Base-by-base conservation (phyloP, 495 filamentous ascomycete species). In the Penicillium canescens region DNA sequence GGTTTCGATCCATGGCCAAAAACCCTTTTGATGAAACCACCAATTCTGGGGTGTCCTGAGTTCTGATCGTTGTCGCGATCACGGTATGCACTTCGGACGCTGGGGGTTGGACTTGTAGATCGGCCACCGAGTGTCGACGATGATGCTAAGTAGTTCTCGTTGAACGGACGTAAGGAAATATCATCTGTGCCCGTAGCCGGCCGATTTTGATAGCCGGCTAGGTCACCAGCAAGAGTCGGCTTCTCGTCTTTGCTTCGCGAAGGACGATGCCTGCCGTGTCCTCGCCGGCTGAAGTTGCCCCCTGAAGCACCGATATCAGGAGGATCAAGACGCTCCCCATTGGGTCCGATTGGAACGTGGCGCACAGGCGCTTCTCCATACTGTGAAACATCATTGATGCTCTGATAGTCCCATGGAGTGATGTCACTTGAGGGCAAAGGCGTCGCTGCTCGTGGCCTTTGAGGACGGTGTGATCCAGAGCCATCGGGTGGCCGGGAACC, bases 361-460 rank as follows among this genome's bases (percentile, higher is more conserved):
- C 88, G 82, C 26, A 95, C 85, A 16, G 90, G 91, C 14, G 91
- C 90, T 67, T 93, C 89, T 21, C 91, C 90, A 65, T 87, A 90
- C 48, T 86, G 84, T 18, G 85, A 80, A 50, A 95, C 87, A 65
- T 96, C 91, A 67, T 92, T 85, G 56, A 80, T 84, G 65, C 94
- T 90, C 72, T 98, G 94, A 70, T 92, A 98, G 40, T 95, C 75
- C 83, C 96, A 98, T 11, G 94, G 94, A 20, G 93, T 92, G 44
- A 98, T 90, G 63, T 98, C 94, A 63, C 89, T 92, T 12, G 92
- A 92, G 33, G 92, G 91, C 37, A 90, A 76, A n/a, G 93, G 90
- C 16, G 86, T 93, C 39, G 52, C 54, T 9, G 64, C 45, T 42
- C 88, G 80, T 49, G 92, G 89, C 46, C 91, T 77, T 5, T 90